Evolutionary conservation across 306 rosid genomes (phyloP), one percentile per base, ranked within the genome.

Genomic region (Elaeagnus macrophylla): DNA sequence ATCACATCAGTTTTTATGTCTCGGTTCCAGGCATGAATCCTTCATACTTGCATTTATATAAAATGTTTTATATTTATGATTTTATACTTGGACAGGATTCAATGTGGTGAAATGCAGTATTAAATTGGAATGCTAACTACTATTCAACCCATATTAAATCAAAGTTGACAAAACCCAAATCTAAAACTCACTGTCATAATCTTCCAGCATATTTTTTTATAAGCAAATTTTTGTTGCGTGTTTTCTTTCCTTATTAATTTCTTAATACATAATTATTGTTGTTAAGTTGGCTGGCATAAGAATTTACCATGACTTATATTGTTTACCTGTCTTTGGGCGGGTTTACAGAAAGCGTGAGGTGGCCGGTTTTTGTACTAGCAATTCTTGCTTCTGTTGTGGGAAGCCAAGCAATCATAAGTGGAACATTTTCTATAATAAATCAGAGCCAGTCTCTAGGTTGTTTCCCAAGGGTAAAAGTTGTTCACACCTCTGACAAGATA

Each of bases 401-500:
- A 80, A 90, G 97, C 76, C 97, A 90, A 71, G 95, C 97, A 55
- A 90, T 86, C 75, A 90, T 90, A 64, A 86, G 94, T 0, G 97
- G 95, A 55, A 90, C 97, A 52, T 90, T 90, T 73, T 90, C 97
- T 5, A 90, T 90, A 69, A 90, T 90, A 62, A 90, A 90, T 66
- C 97, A 90, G 81, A 86, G 95, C 71, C 97, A 81, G 59, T 83
- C 97, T 35, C 88, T 90, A 9, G 86, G 97, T 57, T 90, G 95
- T 76, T 90, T 90, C 68, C 97, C 97, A 5, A 73, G 95, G 70
- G 97, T 90, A 56, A 90, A 90, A 76, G 97, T 90, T 64, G 79
- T 83, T 65, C 97, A 90, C 61, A 90, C 97, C 42, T 90, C 97
- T 39, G 95, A 90, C 61, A 86, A 90, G 83, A 76, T 79, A 47